Percentiles rank a stretch among this genome's conserved stretches.
Conservation (phyloP, 495 filamentous ascomycete genomes). For the Cladorrhinum samala region DNA sequence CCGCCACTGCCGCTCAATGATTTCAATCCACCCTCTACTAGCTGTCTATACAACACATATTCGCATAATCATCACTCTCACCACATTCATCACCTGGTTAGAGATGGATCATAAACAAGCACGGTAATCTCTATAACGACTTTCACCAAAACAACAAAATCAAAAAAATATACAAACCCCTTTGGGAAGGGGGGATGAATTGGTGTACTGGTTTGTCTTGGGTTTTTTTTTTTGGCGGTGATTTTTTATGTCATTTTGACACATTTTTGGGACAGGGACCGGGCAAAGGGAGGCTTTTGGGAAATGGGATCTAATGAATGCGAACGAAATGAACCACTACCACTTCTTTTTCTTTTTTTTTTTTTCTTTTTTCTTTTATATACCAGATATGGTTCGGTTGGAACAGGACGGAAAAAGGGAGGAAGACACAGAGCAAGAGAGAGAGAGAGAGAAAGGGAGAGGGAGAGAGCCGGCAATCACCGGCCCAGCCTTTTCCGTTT, state of each 20-base stretch:
- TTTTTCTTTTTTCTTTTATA: background rate
- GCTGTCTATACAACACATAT: background rate
- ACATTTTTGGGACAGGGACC: too few species aligned
- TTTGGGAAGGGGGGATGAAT: background rate
- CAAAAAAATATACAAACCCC: background rate
- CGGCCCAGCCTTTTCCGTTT: conserved; percentile 3
- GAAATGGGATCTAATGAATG: background rate
- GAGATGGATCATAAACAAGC: background rate
- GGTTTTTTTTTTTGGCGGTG: background rate
- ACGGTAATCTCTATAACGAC: background rate
- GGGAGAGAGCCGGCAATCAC: too few species aligned
- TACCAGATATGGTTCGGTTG: too few species aligned
- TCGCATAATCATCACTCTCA: background rate
- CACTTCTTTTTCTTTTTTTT: conserved; percentile 1
- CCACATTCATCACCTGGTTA: background rate
- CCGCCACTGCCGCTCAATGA: conserved; percentile 9
- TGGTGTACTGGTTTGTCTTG: background rate
- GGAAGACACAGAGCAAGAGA: too few species aligned
- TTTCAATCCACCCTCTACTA: background rate
- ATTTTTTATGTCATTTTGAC: too few species aligned
- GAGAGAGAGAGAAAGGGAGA: too few species aligned
- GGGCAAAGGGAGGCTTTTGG: background rate
- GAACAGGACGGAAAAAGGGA: too few species aligned
- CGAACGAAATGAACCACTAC: conserved; percentile 1
- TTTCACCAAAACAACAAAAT: background rate